These are phyloP conservation scores for Salpingoeca rosetta DNA, from an alignment of 78 protist genomes.

Conservation along the genomic window DNA sequence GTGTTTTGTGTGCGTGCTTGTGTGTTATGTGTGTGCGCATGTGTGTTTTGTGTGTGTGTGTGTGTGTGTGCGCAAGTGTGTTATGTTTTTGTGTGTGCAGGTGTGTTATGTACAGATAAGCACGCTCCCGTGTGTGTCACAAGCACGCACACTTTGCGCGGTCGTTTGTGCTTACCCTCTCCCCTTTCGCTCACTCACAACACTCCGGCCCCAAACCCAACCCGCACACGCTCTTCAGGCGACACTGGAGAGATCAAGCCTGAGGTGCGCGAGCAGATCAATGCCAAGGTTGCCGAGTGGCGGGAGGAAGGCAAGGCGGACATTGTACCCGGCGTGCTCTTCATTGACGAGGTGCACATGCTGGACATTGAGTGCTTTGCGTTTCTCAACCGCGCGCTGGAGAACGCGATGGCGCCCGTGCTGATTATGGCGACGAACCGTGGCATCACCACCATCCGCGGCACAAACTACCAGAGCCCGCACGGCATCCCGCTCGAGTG, in stretches of 20 bases:
- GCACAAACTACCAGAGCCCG: conserved; percentile 69
- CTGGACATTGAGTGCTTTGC: conserved; percentile 99
- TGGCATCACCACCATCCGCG: conserved; percentile 76
- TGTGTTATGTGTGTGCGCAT: conserved; percentile 56
- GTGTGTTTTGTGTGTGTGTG: conserved; percentile 85
- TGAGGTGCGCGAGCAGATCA: conserved; percentile 95
- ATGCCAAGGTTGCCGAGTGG: conserved; percentile 93
- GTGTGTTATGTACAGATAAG: no score
- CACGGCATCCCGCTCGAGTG: conserved; percentile 97
- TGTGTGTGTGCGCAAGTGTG: no score
- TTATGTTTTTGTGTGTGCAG: no score
- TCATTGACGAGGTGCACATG: conserved; percentile 99
- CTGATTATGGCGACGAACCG: conserved; percentile 99
- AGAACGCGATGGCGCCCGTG: conserved; percentile 95
- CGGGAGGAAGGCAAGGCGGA: conserved; percentile 99
- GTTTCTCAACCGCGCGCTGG: conserved; percentile 96
- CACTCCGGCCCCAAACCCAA: no score
- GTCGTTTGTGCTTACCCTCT: no score
- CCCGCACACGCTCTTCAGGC: no score
- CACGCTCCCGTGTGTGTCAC: no score
- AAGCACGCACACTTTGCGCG: no score
- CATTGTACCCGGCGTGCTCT: conserved; percentile 97
- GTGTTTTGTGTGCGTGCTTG: background rate
- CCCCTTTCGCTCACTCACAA: no score
- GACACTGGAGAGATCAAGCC: conserved; percentile 98